Conservation (phyloP, 768 basidiomycete genomes). For the Calocybe gangraenosa region DNA sequence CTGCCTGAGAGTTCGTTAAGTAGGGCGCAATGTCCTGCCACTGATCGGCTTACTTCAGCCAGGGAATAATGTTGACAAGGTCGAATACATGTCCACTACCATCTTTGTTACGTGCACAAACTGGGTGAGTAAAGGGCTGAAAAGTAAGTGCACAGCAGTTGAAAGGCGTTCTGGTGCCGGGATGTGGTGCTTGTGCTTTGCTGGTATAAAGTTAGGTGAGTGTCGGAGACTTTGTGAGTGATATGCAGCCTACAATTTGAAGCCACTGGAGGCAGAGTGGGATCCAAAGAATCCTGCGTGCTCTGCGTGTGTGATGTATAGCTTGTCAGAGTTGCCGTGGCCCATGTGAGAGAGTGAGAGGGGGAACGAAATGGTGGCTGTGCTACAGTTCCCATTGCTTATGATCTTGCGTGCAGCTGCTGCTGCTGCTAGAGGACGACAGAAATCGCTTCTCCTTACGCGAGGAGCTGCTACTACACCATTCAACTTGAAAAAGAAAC, state of each 20-base stretch:
- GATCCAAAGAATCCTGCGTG: constrained; percentile 78
- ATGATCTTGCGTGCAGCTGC: background rate
- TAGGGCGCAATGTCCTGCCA: constrained; percentile 1
- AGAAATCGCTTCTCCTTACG: constrained; percentile 13
- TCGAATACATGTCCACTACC: constrained; percentile 84
- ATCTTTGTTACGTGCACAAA: constrained; percentile 79
- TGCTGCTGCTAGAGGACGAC: too few species aligned
- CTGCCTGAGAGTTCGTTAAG: constrained; percentile 43
- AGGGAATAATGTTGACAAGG: constrained; percentile 88
- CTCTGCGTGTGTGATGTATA: constrained; percentile 88
- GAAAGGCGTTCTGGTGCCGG: constrained; percentile 68
- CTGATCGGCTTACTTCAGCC: constrained; percentile 69
- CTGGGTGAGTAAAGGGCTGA: constrained; percentile 86
- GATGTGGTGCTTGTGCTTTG: constrained; percentile 64
- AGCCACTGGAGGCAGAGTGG: constrained; percentile 76
- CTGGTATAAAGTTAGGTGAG: constrained; percentile 29
- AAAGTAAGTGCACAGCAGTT: constrained; percentile 92
- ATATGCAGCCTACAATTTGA: constrained; percentile 46
- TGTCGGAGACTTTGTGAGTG: constrained; percentile 2
- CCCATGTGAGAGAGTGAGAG: constrained; percentile 45
- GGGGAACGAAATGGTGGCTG: constrained; percentile 3
- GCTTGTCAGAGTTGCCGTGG: constrained; percentile 82
- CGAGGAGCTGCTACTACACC: constrained; percentile 10
- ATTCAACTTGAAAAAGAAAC: background rate
- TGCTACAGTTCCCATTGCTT: constrained; percentile 8